Base-by-base conservation (phyloP, 2,329 filamentous ascomycete species). In the Aspergillus versicolor region DNA sequence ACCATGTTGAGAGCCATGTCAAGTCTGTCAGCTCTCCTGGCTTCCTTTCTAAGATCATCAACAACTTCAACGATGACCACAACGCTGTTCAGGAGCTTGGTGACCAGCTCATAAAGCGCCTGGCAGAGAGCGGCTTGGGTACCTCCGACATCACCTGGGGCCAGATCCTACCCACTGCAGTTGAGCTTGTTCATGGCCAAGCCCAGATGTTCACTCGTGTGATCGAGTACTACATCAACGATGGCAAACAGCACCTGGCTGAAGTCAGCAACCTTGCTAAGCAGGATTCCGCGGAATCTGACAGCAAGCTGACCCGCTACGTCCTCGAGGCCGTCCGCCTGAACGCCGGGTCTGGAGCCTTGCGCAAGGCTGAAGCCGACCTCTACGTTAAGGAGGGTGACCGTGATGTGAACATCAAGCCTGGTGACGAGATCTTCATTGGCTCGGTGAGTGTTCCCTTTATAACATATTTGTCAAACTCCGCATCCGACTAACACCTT, bases 271-370 rank as follows among this genome's bases (percentile, higher is more conserved):
- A 76, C 17, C 76, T 89, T 15, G 84, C 90, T 27, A 75, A 79
- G 34, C 69, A 81, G 40, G 78, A 84, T 4, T 77, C 81, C 0
- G 76, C 77, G 1, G 83, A 86, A 61, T 82, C 81, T 0, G 87
- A 91, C 61, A 79, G 84, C 1, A 75, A 83, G 34, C 79, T 93
- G 2, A 79, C 88, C 1, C 87, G 85, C 40, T 92, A 90, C 67
- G 85, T 84, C 43, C 80, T 88, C 77, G 91, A 91, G 72, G 89
- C 86, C 15, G 81, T 89, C 54, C 86, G 89, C 40, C 78, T 92
- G 52, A 84, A 85, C 4, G 84, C 86, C 11, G 84, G 83, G 0
- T 84, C 85, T 54, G 82, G 83, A 9, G 77, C 85, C 2, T 86
- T 84, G 75, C 84, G 87, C 40, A 76, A 84, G 54, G 83, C 82